A percentile compares a stretch with the other conserved stretches of the same genome.
These are phyloP conservation scores for Russula emetica DNA, from an alignment of 768 basidiomycete species.

Conservation along the genomic window DNA sequence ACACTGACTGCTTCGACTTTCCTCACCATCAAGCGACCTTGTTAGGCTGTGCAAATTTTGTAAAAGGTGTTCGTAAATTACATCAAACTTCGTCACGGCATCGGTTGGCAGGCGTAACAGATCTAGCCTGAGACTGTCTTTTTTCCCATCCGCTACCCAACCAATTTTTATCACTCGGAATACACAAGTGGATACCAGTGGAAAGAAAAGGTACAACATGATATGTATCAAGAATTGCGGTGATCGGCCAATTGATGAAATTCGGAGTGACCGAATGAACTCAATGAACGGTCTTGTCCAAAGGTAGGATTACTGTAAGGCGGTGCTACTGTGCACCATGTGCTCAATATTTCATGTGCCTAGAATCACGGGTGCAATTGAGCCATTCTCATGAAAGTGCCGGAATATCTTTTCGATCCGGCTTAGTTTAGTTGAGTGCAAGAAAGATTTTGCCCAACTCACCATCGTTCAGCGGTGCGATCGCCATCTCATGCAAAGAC, in stretches of 20 bases:
- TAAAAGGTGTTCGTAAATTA: not conserved
- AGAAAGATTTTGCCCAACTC: conserved; percentile 3
- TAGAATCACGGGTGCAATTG: not conserved
- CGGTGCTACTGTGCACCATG: not conserved
- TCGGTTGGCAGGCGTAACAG: not conserved
- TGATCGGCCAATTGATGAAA: not conserved
- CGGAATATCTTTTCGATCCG: not conserved
- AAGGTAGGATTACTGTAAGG: not conserved
- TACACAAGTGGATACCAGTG: too few relatives aligned
- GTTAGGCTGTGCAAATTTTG: not conserved
- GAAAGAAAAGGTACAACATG: not conserved
- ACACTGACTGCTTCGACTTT: not conserved
- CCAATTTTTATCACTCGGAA: not conserved
- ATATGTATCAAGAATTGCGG: not conserved
- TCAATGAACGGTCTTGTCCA: not conserved
- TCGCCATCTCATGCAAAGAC: conserved; percentile 57
- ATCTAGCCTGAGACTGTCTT: not conserved
- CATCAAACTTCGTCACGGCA: not conserved
- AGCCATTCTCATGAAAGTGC: conserved; percentile 1
- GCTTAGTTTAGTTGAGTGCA: not conserved
- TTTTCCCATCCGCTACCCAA: not conserved
- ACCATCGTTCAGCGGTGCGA: conserved; percentile 39
- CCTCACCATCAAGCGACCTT: not conserved
- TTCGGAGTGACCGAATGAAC: not conserved
- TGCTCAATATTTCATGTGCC: conserved; percentile 1